Conservation (phyloP, 768 basidiomycete genomes). For the Candolleomyces aberdarensis region DNA sequence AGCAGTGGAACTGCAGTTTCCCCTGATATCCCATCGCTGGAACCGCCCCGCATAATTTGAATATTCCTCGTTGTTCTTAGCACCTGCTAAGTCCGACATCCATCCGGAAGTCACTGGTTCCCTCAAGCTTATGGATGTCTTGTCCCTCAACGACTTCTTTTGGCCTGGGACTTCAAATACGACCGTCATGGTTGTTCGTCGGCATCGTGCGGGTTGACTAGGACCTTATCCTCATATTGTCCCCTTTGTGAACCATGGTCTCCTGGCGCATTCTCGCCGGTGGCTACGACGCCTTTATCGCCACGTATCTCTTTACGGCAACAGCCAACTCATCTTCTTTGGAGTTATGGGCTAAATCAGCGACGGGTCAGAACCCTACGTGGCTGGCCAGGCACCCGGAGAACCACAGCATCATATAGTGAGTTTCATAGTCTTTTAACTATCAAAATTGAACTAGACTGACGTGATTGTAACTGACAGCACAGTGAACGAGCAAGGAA, state of each 20-base stretch:
- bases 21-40: conserved; percentile 4
- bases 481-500: conserved; percentile 32
- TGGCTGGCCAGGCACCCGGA: conserved; percentile 11
- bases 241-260: conserved; percentile 6
- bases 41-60: background rate
- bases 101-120: background rate
- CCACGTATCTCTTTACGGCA: conserved; percentile 13
- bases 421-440: background rate
- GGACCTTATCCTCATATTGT: background rate
- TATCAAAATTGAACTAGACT: background rate
- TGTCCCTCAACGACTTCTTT: background rate
- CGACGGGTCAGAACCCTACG: conserved; percentile 13
- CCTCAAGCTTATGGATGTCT: background rate
- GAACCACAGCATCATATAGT: conserved; percentile 13
- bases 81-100: background rate
- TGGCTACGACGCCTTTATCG: conserved; percentile 13
- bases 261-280: conserved; percentile 14
- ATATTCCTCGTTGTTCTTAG: background rate
- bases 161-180: background rate
- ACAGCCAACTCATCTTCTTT: conserved; percentile 7
- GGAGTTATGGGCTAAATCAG: conserved; percentile 6
- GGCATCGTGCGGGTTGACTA: background rate
- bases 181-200: background rate
- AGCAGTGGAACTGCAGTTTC: background rate
- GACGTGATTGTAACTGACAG: background rate